These are phyloP conservation scores for Trichoderma guizhouense DNA, from an alignment of 2,329 filamentous ascomycete species.

Conservation along the genomic window DNA sequence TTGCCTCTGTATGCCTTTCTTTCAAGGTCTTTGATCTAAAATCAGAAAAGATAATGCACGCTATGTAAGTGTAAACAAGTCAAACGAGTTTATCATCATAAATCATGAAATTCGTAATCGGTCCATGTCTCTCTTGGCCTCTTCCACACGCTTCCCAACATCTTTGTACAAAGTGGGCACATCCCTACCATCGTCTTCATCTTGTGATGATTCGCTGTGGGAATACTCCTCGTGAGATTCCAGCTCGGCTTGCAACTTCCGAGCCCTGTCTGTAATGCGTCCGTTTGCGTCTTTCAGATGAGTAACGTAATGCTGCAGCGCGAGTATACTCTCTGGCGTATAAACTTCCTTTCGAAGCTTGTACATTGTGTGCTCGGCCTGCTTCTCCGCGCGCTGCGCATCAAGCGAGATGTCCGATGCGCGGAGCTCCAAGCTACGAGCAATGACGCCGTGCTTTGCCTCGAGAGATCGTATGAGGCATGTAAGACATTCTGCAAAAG, in stretches of 20 bases:
- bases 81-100: background rate
- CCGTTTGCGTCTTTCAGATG: constrained; percentile 49
- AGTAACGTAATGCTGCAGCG: constrained; percentile 45
- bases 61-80: background rate
- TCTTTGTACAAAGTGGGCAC: constrained; percentile 51
- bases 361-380: constrained; percentile 35
- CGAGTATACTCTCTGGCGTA: constrained; percentile 39
- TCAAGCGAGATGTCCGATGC: constrained; percentile 44
- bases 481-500: constrained; percentile 38
- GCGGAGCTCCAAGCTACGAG: constrained; percentile 50
- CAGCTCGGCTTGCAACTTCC: constrained; percentile 42
- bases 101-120: constrained; percentile 26
- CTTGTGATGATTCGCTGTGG: constrained; percentile 31
- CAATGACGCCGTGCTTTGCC: constrained; percentile 52
- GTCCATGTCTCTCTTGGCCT: constrained; percentile 47
- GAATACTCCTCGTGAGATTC: constrained; percentile 48
- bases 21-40: background rate
- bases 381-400: constrained; percentile 41
- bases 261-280: constrained; percentile 43
- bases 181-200: constrained; percentile 46
- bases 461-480: constrained; percentile 51
- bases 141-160: constrained; percentile 48
- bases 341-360: constrained; percentile 42
- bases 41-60: background rate
- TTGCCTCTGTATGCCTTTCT: background rate